Evolutionary conservation across 768 basidiomycete species (phyloP), one percentile per base, ranked within the genome.

Genomic region (Chalciporus chontae): DNA sequence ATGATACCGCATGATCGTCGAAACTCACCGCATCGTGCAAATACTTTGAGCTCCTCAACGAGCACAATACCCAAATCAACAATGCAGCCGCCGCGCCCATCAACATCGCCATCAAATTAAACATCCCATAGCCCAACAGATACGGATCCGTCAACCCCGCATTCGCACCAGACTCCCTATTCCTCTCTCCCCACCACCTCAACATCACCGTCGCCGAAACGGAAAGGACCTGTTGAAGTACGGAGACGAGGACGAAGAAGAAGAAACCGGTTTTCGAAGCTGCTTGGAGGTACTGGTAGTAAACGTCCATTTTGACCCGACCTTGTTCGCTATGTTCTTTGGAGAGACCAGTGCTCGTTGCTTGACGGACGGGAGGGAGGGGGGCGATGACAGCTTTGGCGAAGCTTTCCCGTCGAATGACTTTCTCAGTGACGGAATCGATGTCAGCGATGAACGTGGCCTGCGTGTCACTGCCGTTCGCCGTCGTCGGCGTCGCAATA

Each of bases 161-260:
- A 46, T 86, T 89, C 40, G 65, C 66, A 9, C 85, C 85, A 1
- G 63, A 67, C 56, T 75, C 71, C 4, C 76, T 74, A 55, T 94
- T 94, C 52, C 84, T 79, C 62, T 92, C 87, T 8, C 87, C 84
- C 92, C 90, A 95, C 43, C 76, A 72, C 34, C 89, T 79, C n/a
- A 95, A 71, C 40, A 85, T 80, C 27, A 83, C 68, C 23, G 81
- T 87, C 0, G 79, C 78, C 9, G 76, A 47, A 26, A 94, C 80
- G 0, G 78, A 77, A 8, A 77, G 62, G 5, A 72, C 77, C 64
- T 94, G 92, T 48, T 81, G 68, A 19, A 70, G 34, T 1, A 81
- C 44, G 5, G 77, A 80, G 7, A 76, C 71, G 18, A 85, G 43
- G 7, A 93, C 53, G 54, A 87, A 86, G 53, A 87, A 77, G 6